Evolutionary conservation across 2,329 filamentous ascomycete genomes (phyloP), one percentile per base, ranked within the genome.

Genomic region (Ophiostoma ulmi): DNA sequence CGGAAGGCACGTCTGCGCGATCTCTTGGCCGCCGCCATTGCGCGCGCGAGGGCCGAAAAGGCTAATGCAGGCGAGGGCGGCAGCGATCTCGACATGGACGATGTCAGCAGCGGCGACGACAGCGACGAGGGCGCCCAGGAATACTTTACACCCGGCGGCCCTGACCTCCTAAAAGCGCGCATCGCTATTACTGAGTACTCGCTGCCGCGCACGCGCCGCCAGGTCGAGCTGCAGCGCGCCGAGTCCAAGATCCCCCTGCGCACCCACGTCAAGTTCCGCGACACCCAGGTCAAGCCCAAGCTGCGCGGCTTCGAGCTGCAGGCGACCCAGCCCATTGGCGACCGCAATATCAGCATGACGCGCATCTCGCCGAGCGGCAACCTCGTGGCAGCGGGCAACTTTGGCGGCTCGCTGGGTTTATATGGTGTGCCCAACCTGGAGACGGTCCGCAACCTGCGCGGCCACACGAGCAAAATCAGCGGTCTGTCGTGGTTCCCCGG

Each of bases 211-310:
- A 92, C 95, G 68, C 92, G 91, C 78, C 86, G 86, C 75, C 87
- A 94, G 74, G 83, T 95, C 4, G 88, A 87, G 26, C 90, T 90
- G 75, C 93, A 97, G 78, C 91, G 90, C 76, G 83, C 86, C 72
- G 95, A 98, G 78, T 88, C 92, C 31, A 88, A 86, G 0, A 97
- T 98, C 74, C 90, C 92, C 1, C 82, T 98, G 69, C 88, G 93
- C 74, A 95, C 92, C 5, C 95, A 99, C 77, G 91, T 97, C 78
- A 95, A 94, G 76, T 93, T 97, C 78, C 89, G 95, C 71, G 97
- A 97, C 79, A 10, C 65, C n/a, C 88, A 88, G 36, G 86, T 98
- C 78, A 97, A 97, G 80, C 92, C 96, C 75, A 87, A 88, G 71
- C 80, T 99, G 39, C 85, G 90, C 74, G 90, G 85, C 0, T 97